Conservation (phyloP, 169 alveolate species). For the Plasmodium inui region DNA sequence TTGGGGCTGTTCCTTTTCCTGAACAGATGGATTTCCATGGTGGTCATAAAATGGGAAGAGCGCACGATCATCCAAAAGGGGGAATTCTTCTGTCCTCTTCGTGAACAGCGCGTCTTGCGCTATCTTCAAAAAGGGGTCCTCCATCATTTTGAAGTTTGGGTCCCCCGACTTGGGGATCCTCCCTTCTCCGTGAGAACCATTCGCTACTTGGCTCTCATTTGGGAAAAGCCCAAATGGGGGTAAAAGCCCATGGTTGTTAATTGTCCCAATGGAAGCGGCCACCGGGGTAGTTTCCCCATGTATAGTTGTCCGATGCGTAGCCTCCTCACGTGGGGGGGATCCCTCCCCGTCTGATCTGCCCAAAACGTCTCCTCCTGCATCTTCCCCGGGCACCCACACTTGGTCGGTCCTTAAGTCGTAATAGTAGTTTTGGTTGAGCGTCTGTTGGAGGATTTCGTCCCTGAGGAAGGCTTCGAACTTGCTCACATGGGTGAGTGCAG, state of each 20-base stretch:
- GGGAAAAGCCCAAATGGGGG: not conserved
- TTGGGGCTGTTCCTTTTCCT: not conserved
- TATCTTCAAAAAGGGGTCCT: not conserved
- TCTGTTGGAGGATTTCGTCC: not conserved
- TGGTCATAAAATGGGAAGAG: not conserved
- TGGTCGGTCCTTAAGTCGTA: constrained; percentile 13
- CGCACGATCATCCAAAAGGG: not conserved
- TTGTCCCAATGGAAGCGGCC: not conserved
- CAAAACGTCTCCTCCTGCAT: not conserved
- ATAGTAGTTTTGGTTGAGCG: not conserved
- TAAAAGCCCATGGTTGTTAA: not conserved
- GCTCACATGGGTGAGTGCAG: not conserved
- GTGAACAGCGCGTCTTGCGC: not conserved
- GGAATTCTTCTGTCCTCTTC: not conserved
- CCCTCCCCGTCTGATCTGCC: not conserved
- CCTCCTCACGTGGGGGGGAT: not conserved
- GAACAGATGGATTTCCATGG: not conserved
- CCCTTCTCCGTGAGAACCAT: not conserved
- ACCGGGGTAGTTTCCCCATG: not conserved
- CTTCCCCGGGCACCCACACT: not conserved
- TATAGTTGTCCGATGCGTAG: not conserved
- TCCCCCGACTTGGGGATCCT: not conserved
- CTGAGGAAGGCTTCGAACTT: not conserved
- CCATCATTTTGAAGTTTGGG: not conserved
- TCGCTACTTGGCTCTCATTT: not conserved